These are phyloP conservation scores for Ascochyta viciae-villosae DNA, from an alignment of 2,329 filamentous ascomycete species.

Conservation along the genomic window DNA sequence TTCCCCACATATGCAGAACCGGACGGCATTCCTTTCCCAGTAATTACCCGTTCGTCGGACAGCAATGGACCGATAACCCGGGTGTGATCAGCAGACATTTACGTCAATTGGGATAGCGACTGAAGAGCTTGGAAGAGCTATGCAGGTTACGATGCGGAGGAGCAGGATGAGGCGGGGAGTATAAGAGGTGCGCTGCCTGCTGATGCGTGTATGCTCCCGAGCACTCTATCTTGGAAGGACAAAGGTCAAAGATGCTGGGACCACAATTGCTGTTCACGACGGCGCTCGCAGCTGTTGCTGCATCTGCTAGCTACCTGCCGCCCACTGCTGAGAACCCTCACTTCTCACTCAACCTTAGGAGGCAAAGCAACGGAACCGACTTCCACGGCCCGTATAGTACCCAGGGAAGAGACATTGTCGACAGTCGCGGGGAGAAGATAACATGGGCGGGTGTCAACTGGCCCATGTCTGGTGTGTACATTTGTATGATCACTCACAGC, in stretches of 20 bases:
- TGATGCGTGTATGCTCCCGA: constrained; percentile 14
- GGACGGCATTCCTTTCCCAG: constrained; percentile 13
- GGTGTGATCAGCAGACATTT: constrained; percentile 23
- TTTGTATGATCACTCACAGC: not conserved
- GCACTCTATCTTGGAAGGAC: constrained; percentile 8
- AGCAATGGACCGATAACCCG: constrained; percentile 31
- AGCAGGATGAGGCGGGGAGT: constrained; percentile 1
- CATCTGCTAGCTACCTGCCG: constrained; percentile 27
- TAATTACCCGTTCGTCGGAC: constrained; percentile 20
- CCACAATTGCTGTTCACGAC: constrained; percentile 26
- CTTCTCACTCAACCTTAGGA: constrained; percentile 30
- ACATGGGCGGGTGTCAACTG: constrained; percentile 69
- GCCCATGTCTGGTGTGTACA: constrained; percentile 50
- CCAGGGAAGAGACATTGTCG: constrained; percentile 49
- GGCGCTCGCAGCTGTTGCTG: constrained; percentile 25
- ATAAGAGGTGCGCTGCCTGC: constrained; percentile 8
- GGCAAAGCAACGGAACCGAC: constrained; percentile 30
- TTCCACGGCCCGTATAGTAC: constrained; percentile 48
- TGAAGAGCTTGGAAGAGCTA: constrained; percentile 15
- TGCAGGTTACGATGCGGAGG: constrained; percentile 7
- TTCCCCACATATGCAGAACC: constrained; percentile 3
- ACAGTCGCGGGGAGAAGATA: constrained; percentile 53
- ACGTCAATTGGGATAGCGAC: constrained; percentile 25
- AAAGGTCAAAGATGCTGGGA: constrained; percentile 28
- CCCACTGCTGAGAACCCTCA: constrained; percentile 21